Evolutionary conservation across 768 basidiomycete genomes (phyloP), one percentile per base, ranked within the genome.

Genomic region (Rossbeevera mucosa): DNA sequence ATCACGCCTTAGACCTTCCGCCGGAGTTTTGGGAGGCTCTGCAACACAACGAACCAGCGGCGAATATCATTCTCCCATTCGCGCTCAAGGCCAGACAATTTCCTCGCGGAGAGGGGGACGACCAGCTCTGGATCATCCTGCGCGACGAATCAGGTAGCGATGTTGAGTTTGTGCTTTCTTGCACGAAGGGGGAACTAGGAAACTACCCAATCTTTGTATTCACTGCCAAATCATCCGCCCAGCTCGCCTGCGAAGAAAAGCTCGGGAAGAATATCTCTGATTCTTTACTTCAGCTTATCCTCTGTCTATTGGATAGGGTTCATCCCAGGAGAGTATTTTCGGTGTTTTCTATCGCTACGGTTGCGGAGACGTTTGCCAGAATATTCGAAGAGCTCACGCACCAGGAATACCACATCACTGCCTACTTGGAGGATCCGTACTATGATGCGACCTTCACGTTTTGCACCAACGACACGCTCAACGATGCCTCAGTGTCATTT

Each of bases 121-220:
- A 49, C 18, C 64, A 70, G 16, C 25, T 64, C 4, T 75, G 75
- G 73, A 62, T 75, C 11, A 59, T 66, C 18, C 59, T 61, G 20
- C 59, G 48, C 14, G 52, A 55, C 53, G 24, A 63, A 47, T 9
- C 57, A 7, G 38, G 42, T 13, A 45, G 51, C 6, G 28, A 50
- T 11, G 48, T 62, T 40, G 54, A 40, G 44, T 77, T 84, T 53
- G 67, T 90, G 8, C 69, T 88, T 4, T 78, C 85, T 11, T 80
- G 80, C 57, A 86, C 83, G 0, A 65, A 75, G 25, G 80, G 80
- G 0, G 62, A 67, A 18, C 69, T 85, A 46, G 86, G 79, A 1
- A 61, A 71, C 44, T 86, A 89, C 56, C 89, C 88, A 3, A 59
- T 86, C 7, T 90, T 90, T 69, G 71, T 90, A 25, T 79, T 75